phyloP scores from a whole-genome alignment of 495 filamentous ascomycete genomes.

The Neurospora sp. region DNA sequence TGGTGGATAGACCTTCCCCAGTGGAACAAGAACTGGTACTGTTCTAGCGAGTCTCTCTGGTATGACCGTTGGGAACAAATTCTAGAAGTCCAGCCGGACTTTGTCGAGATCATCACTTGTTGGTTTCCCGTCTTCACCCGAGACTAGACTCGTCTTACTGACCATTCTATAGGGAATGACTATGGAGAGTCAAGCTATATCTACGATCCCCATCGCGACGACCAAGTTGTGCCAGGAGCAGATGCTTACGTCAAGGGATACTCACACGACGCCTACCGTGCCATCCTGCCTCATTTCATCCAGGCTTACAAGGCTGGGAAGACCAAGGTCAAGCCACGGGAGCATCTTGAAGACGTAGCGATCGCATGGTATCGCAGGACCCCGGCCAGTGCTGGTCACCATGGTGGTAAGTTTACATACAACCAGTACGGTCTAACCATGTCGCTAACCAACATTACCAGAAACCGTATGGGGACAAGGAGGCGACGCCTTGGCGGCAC shows the following conservation, averaged over 20 bases:
- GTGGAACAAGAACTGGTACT: slow-evolving; percentile 67
- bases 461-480: slow-evolving; percentile 38
- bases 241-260: slow-evolving; percentile 37
- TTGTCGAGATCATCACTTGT: slow-evolving; percentile 49
- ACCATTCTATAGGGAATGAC: slow-evolving; percentile 55
- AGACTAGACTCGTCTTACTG: background rate
- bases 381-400: slow-evolving; percentile 18
- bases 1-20: slow-evolving; percentile 48
- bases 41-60: slow-evolving; percentile 62
- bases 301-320: slow-evolving; percentile 48
- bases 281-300: slow-evolving; percentile 54
- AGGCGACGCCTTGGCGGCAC: slow-evolving; percentile 25
- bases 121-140: background rate
- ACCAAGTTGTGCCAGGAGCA: slow-evolving; percentile 41
- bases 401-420: slow-evolving; percentile 28
- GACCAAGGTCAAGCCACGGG: slow-evolving; percentile 28
- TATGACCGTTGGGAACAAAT: slow-evolving; percentile 63
- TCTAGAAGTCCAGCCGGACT: slow-evolving; percentile 50
- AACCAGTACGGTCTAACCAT: no score
- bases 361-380: slow-evolving; percentile 57
- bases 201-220: slow-evolving; percentile 37
- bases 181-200: slow-evolving; percentile 72
- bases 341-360: slow-evolving; percentile 31
- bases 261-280: slow-evolving; percentile 30
- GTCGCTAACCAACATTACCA: background rate